These are phyloP conservation scores for Grammothele lineata DNA, from an alignment of 768 basidiomycete species.

Conservation along the genomic window DNA sequence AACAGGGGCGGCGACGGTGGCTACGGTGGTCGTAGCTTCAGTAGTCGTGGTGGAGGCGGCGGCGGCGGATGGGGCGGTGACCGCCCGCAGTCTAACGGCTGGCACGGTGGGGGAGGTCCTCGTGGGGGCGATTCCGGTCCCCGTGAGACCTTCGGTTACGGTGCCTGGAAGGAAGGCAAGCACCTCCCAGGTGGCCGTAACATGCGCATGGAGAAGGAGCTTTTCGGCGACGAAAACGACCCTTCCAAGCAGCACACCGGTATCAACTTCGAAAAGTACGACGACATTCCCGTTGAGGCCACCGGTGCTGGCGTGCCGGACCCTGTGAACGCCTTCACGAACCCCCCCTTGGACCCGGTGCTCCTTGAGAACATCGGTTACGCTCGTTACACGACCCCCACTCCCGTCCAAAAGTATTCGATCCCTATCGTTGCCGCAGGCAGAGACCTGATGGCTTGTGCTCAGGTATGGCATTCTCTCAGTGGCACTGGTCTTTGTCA, in stretches of 20 bases:
- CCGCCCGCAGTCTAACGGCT: slow-evolving; percentile 27
- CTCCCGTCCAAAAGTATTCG: slow-evolving; percentile 99
- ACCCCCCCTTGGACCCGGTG: slow-evolving; percentile 86
- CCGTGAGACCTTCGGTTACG: slow-evolving; percentile 57
- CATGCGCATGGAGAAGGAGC: slow-evolving; percentile 89
- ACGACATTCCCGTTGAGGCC: slow-evolving; percentile 98
- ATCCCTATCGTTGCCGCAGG: slow-evolving; percentile 93
- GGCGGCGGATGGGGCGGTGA: slow-evolving; percentile 36
- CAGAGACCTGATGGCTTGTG: slow-evolving; percentile 92
- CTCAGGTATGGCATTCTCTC: slow-evolving; percentile 61
- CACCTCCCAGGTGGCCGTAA: slow-evolving; percentile 85
- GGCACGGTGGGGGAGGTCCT: slow-evolving; percentile 14
- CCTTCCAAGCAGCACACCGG: slow-evolving; percentile 90
- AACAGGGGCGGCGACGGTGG: slow-evolving; percentile 37
- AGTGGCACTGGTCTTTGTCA: slow-evolving; percentile 8
- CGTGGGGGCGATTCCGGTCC: slow-evolving; percentile 32
- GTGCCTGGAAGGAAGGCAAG: slow-evolving; percentile 85
- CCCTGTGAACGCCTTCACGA: slow-evolving; percentile 81
- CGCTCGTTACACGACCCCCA: slow-evolving; percentile 93
- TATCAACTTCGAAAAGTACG: slow-evolving; percentile 99
- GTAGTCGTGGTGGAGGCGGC: slow-evolving; percentile 34
- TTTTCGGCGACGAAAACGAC: slow-evolving; percentile 87
- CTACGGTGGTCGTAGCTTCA: slow-evolving; percentile 34
- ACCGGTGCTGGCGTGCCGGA: slow-evolving; percentile 98
- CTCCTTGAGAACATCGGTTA: slow-evolving; percentile 92